Evolutionary conservation across 106 monocot genomes (phyloP).

Genomic region (Dendrobium officinale): DNA sequence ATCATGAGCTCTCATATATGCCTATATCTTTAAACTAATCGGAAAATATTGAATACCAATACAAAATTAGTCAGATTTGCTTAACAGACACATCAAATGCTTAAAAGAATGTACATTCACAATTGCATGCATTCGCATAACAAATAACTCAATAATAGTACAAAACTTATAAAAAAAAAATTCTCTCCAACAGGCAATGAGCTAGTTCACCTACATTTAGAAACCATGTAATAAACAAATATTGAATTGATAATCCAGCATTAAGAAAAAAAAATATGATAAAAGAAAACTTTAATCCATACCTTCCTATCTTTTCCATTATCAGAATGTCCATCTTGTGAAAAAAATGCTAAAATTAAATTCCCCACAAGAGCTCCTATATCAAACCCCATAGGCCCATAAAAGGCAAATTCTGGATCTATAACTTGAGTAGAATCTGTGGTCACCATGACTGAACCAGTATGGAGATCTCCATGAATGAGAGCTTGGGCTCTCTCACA

Average conservation of each 20-base stretch:
- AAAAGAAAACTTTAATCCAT: constrained; percentile 8
- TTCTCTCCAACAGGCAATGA: too few relatives aligned
- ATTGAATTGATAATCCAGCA: neutral
- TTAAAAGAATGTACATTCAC: too few relatives aligned
- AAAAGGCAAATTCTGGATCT: constrained; percentile 97
- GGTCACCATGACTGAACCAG: constrained; percentile 93
- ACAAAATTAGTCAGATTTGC: too few relatives aligned
- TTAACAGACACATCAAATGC: too few relatives aligned
- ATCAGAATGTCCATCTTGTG: constrained; percentile 87
- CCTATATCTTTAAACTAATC: too few relatives aligned
- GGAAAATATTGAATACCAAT: too few relatives aligned
- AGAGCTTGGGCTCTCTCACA: constrained; percentile 97
- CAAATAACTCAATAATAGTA: too few relatives aligned
- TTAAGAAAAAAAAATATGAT: neutral
- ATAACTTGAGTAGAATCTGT: constrained; percentile 84
- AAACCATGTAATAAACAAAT: neutral
- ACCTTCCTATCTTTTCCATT: constrained; percentile 54
- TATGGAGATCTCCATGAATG: constrained; percentile 98
- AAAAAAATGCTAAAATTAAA: constrained; percentile 82
- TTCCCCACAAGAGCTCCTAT: constrained; percentile 94
- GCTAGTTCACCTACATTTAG: too few relatives aligned
- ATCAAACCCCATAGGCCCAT: constrained; percentile 98
- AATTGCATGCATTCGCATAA: too few relatives aligned
- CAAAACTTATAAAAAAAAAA: too few relatives aligned
- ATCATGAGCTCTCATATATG: too few relatives aligned